Conservation (phyloP, 805 yeast genomes). For the Candida glaebosa region DNA sequence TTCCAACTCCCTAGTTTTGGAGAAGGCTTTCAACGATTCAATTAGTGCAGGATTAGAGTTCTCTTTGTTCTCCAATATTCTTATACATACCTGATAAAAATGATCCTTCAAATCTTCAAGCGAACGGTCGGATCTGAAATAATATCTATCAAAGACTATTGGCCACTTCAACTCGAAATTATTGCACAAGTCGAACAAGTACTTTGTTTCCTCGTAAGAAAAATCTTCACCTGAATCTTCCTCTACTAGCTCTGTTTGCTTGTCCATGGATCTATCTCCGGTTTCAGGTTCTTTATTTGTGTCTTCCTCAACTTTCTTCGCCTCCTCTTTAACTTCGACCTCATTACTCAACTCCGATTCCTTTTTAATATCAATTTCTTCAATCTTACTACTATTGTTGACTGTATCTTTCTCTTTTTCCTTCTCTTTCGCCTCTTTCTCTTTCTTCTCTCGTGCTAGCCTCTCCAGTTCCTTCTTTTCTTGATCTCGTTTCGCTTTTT, state of each 20-base stretch:
- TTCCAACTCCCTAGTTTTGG: constrained; percentile 67
- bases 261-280: constrained; percentile 15
- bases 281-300: constrained; percentile 14
- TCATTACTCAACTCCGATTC: constrained; percentile 13
- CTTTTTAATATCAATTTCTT: constrained; percentile 10
- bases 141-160: constrained; percentile 60
- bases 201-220: constrained; percentile 67
- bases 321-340: constrained; percentile 8
- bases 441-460: constrained; percentile 12
- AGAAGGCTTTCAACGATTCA: constrained; percentile 59
- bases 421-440: constrained; percentile 8
- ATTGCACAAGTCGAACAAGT: constrained; percentile 70
- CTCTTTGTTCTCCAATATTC: constrained; percentile 43
- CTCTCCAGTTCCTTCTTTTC: constrained; percentile 12
- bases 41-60: constrained; percentile 45
- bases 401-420: constrained; percentile 9
- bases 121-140: constrained; percentile 34
- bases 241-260: constrained; percentile 21
- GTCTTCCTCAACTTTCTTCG: constrained; percentile 19
- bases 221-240: constrained; percentile 27
- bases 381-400: constrained; percentile 2
- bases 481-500: constrained; percentile 12
- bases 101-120: constrained; percentile 82
- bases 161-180: constrained; percentile 64
- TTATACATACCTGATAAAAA: constrained; percentile 66